Percentiles rank a stretch among this genome's conserved stretches.
These are phyloP conservation scores for Termitomyces sp. DNA, from an alignment of 768 basidiomycete species.

Conservation along the genomic window DNA sequence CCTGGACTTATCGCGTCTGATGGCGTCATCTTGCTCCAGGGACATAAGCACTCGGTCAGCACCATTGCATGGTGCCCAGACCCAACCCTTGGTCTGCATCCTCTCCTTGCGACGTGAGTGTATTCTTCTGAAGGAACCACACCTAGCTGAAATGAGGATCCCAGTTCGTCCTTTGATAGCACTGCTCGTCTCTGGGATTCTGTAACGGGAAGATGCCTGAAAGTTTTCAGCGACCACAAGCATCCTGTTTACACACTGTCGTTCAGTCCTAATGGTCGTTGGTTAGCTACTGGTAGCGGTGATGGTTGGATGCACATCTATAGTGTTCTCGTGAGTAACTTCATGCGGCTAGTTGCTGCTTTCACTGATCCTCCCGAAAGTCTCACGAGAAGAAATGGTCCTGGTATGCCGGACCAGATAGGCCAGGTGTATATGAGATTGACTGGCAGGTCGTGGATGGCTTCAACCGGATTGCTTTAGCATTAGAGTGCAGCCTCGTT, in stretches of 20 bases:
- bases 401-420: constrained; percentile 54
- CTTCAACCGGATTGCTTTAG: constrained; percentile 60
- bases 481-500: constrained; percentile 62
- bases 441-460: constrained; percentile 58
- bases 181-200: constrained; percentile 84
- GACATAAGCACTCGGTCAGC: constrained; percentile 63
- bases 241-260: constrained; percentile 67
- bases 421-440: constrained; percentile 69
- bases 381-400: constrained; percentile 51
- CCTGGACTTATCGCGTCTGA: constrained; percentile 34
- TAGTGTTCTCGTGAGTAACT: constrained; percentile 47
- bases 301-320: constrained; percentile 78
- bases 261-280: constrained; percentile 70
- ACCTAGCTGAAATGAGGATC: constrained; percentile 1
- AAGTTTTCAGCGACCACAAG: constrained; percentile 66
- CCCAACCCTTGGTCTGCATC: constrained; percentile 40
- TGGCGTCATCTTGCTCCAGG: constrained; percentile 42
- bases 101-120: constrained; percentile 68
- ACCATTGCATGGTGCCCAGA: constrained; percentile 66
- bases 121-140: not conserved
- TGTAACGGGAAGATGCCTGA: constrained; percentile 67
- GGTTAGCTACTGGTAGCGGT: constrained; percentile 71
- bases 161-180: constrained; percentile 73
- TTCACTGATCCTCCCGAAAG: constrained; percentile 16
- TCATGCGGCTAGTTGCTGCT: not conserved